These are phyloP conservation scores for Tolypocladium amazonense DNA, from an alignment of 2,329 filamentous ascomycete genomes.

Conservation along the genomic window DNA sequence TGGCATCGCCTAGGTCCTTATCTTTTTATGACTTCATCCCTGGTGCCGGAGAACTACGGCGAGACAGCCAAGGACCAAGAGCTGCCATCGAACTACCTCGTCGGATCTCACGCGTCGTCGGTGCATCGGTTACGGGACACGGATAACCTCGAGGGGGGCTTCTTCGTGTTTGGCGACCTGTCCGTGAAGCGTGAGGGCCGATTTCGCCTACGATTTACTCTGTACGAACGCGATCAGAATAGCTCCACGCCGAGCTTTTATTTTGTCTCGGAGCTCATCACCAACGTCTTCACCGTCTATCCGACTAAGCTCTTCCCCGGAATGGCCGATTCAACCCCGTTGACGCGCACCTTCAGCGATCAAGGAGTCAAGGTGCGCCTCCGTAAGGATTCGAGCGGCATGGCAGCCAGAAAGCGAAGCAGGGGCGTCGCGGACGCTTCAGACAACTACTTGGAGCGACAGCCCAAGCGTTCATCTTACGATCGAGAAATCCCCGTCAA, in stretches of 20 bases:
- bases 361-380: conserved; percentile 76
- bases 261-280: conserved; percentile 22
- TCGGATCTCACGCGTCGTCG: conserved; percentile 69
- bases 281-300: conserved; percentile 56
- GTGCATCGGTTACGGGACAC: conserved; percentile 73
- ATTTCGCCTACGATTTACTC: conserved; percentile 64
- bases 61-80: conserved; percentile 21
- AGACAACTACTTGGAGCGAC: conserved; percentile 7
- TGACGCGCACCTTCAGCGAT: conserved; percentile 76
- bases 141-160: conserved; percentile 67
- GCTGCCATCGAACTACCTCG: conserved; percentile 39
- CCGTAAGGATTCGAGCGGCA: conserved; percentile 66
- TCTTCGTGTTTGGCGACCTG: conserved; percentile 86
- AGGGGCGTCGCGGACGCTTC: conserved; percentile 11
- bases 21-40: conserved; percentile 34
- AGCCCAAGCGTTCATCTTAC: conserved; percentile 11
- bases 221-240: conserved; percentile 41
- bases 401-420: conserved; percentile 36
- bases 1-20: conserved; percentile 29
- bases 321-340: conserved; percentile 68
- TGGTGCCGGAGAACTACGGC: conserved; percentile 30
- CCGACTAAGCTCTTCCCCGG: conserved; percentile 64
- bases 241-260: conserved; percentile 9
- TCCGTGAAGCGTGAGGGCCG: conserved; percentile 66
- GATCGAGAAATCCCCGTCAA: conserved; percentile 8